Base-by-base conservation (phyloP, 1,284 basidiomycete species). In the Fomes fomentarius region DNA sequence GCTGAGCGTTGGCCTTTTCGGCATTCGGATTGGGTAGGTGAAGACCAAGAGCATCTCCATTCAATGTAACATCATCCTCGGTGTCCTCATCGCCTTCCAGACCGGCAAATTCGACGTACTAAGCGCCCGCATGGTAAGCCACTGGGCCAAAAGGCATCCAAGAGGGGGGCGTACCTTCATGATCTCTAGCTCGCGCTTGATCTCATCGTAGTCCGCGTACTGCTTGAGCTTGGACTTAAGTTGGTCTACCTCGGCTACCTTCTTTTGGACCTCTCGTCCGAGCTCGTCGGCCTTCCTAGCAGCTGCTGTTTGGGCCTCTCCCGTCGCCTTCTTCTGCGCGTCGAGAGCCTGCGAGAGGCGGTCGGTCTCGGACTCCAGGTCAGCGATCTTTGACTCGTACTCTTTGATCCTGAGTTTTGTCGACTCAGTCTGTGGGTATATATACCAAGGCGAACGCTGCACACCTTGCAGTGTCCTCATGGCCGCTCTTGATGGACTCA, bases 21-120 rank as follows among this genome's bases (percentile, higher is more conserved):
- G 92, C 88, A 64, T 95, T 94, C 0, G 94, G 94, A 69, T 94
- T 85, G 0, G 94, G 94, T 40, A 96, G 79, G 34, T 83, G 83
- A 10, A 92, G 65, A 19, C 77, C 82, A 15, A 78, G 71, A 3
- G 75, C 73, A 48, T 76, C 72, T 38, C 56, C 63, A 26, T 63
- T 57, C 19, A 57, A 62, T 10, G 56, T 54, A 8, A 50, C 47
- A 12, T 60, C 54, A 44, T 58, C 71, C 30, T 76, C 76, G 21
- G 81, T 79, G 47, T 82, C 81, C 12, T 79, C 77, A 41, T 87
- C 83, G 25, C 88, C 86, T 40, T 95, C 93, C 37, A 91, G 79
- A 15, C 91, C 91, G 4, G 91, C 88, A 67, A 97, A 97, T 68
- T 97, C 95, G 57, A 97, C 94, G 65, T 88, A 96, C 94, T 97